Conservation (phyloP, 2,329 filamentous ascomycete genomes). For the Ceratocystis ficicola region DNA sequence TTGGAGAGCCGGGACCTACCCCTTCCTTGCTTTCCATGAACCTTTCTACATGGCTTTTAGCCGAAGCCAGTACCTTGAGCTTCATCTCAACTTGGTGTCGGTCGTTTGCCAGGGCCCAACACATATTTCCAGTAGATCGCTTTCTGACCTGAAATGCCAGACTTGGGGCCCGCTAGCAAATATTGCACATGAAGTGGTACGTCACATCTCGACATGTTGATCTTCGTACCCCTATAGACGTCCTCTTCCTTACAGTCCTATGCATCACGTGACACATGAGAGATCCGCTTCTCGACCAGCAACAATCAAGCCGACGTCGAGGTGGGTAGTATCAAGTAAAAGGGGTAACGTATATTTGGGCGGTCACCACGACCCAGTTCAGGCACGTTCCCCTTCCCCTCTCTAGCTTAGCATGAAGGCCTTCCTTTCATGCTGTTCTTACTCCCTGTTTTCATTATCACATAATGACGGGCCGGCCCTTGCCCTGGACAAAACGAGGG, state of each 20-base stretch:
- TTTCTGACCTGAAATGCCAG: not conserved
- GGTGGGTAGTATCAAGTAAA: not conserved
- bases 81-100: slow-evolving; percentile 5
- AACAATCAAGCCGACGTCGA: not conserved
- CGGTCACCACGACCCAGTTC: not conserved
- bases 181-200: slow-evolving; percentile 1
- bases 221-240: slow-evolving; percentile 2
- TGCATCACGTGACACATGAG: too few species aligned
- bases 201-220: slow-evolving; percentile 6
- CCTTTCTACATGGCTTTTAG: not conserved
- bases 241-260: not conserved
- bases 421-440: not conserved
- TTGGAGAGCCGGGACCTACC: not conserved
- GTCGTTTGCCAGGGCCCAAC: not conserved
- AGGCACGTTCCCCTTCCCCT: not conserved
- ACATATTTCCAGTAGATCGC: not conserved
- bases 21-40: not conserved
- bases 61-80: not conserved
- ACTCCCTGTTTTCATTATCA: not conserved
- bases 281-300: too few species aligned
- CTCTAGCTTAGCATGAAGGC: not conserved
- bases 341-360: not conserved
- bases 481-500: not conserved
- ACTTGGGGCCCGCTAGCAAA: not conserved
- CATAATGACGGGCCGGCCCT: slow-evolving; percentile 1